phyloP scores from a whole-genome alignment of 225 moss, liverwort and hornwort genomes.

The Pseudoscleropodium purum region DNA sequence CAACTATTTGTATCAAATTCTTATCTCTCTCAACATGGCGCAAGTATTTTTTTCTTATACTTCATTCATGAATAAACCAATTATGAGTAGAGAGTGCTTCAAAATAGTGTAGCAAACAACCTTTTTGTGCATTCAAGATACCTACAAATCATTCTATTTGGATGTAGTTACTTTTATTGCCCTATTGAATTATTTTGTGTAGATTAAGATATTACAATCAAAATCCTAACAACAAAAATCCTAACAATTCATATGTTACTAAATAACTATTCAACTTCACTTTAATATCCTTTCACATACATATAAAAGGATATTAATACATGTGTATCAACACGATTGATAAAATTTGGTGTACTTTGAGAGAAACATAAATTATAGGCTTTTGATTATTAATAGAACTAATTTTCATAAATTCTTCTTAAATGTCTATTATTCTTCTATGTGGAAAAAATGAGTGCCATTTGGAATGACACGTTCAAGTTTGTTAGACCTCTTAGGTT shows the following conservation, averaged over 20 bases:
- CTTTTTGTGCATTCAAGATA: too few species aligned
- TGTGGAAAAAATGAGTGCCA: background rate
- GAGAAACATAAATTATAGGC: too few species aligned
- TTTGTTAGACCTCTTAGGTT: rapidly evolving
- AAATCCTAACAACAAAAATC: too few species aligned
- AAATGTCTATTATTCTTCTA: background rate
- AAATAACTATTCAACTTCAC: background rate
- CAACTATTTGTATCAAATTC: background rate
- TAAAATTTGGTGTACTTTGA: background rate
- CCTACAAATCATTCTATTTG: background rate
- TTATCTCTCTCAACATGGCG: background rate
- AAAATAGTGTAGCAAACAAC: background rate
- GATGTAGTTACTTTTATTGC: background rate
- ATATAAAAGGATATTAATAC: too few species aligned
- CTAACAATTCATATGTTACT: background rate
- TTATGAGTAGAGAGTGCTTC: background rate
- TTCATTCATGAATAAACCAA: background rate
- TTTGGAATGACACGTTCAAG: background rate
- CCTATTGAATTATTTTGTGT: background rate
- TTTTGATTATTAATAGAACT: background rate
- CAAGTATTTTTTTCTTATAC: background rate
- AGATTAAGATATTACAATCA: background rate
- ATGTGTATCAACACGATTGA: too few species aligned
- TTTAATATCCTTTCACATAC: too few species aligned
- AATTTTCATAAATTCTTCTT: too few species aligned